Conservation (phyloP, 371 early-diverging fungal species). For the Lichtheimia ramosa region DNA sequence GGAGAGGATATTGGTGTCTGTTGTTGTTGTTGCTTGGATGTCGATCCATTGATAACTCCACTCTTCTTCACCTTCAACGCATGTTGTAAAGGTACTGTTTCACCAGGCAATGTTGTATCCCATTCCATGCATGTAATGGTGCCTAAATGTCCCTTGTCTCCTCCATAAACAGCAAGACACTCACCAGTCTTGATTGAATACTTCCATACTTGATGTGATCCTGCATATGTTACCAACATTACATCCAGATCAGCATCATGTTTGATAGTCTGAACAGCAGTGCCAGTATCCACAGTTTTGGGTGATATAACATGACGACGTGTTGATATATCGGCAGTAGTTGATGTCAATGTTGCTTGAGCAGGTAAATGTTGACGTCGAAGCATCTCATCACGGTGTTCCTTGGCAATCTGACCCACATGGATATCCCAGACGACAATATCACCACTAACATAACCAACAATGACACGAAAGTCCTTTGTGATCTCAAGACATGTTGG, state of each 20-base stretch:
- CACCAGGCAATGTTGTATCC: conserved; percentile 26
- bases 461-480: conserved; percentile 27
- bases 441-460: conserved; percentile 44
- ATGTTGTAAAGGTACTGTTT: conserved; percentile 21
- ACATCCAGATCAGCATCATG: conserved; percentile 26
- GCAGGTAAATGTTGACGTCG: conserved; percentile 1
- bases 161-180: conserved; percentile 24
- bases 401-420: conserved; percentile 15
- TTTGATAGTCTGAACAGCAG: conserved; percentile 23
- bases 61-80: conserved; percentile 7
- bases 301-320: conserved; percentile 21
- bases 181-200: conserved; percentile 27
- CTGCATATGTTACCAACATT: conserved; percentile 32
- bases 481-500: conserved; percentile 29
- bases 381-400: conserved; percentile 11
- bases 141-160: conserved; percentile 24
- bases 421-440: conserved; percentile 39
- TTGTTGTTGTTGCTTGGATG: neutral
- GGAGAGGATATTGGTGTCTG: neutral
- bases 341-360: neutral
- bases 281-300: conserved; percentile 2
- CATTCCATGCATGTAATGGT: conserved; percentile 42
- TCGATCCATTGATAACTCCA: neutral
- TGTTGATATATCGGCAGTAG: conserved; percentile 2
- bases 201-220: conserved; percentile 20